Conservation (phyloP, 306 rosid genomes). For the Rosa multiflora region DNA sequence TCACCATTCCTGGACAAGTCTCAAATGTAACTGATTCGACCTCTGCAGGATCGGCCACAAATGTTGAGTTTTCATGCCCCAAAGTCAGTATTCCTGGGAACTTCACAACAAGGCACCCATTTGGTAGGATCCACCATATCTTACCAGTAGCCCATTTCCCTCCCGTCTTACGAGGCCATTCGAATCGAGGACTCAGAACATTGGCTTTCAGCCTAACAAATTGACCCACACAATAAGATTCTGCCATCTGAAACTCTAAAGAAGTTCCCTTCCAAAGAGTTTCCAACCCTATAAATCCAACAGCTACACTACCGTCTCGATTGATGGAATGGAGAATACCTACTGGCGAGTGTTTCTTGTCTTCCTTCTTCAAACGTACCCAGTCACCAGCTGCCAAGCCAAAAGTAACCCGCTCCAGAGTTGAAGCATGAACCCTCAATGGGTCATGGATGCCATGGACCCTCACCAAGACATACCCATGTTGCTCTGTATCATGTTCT, state of each 20-base stretch:
- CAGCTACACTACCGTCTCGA: conserved; percentile 59
- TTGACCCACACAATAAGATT: conserved; percentile 69
- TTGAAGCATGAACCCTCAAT: conserved; percentile 52
- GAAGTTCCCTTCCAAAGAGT: conserved; percentile 76
- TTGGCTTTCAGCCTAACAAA: conserved; percentile 66
- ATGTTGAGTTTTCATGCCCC: conserved; percentile 48
- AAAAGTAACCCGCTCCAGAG: conserved; percentile 69
- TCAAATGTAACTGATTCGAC: conserved; percentile 65
- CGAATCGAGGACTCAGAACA: conserved; percentile 64
- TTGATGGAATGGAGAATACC: conserved; percentile 78
- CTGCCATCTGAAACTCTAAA: conserved; percentile 72
- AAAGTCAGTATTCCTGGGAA: conserved; percentile 72
- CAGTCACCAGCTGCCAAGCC: conserved; percentile 86
- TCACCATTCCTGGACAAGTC: conserved; percentile 64
- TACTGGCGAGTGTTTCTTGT: conserved; percentile 67
- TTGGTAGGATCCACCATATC: conserved; percentile 78
- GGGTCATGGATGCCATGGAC: conserved; percentile 87
- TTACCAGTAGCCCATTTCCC: conserved; percentile 67
- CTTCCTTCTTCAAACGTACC: conserved; percentile 62
- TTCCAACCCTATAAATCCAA: conserved; percentile 71
- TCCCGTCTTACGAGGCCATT: conserved; percentile 72
- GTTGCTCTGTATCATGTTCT: conserved; percentile 49
- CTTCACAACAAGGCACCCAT: conserved; percentile 74
- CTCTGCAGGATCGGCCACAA: conserved; percentile 84
- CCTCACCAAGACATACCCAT: conserved; percentile 64